A percentile compares a stretch with the other conserved stretches of the same genome.
These are phyloP conservation scores for Geosmithia flava DNA, from an alignment of 2,329 filamentous ascomycete genomes.

Conservation along the genomic window DNA sequence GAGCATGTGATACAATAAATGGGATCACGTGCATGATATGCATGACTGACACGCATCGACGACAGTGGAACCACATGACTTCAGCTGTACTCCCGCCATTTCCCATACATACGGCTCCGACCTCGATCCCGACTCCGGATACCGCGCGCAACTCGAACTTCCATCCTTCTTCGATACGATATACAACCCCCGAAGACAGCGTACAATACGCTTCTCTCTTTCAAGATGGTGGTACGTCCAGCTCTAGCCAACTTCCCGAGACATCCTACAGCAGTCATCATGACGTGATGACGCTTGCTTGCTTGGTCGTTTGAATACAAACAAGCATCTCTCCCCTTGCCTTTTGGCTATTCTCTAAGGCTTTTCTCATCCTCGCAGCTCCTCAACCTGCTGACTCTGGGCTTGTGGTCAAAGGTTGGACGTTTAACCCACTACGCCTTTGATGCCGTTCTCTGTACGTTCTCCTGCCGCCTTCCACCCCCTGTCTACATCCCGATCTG, in stretches of 20 bases:
- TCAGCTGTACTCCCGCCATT: background rate
- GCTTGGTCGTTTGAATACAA: background rate
- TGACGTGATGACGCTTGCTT: background rate
- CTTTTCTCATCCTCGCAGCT: conserved; percentile 28
- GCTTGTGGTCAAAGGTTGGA: conserved; percentile 70
- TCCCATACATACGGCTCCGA: background rate
- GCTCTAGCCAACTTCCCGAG: conserved; percentile 1
- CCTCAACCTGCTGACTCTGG: conserved; percentile 57
- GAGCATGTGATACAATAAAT: background rate
- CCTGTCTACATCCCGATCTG: background rate
- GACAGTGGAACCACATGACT: background rate
- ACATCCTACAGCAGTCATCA: background rate
- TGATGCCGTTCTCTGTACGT: conserved; percentile 82
- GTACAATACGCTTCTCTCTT: background rate
- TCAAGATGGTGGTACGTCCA: conserved; percentile 1
- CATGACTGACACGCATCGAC: background rate
- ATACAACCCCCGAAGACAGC: background rate
- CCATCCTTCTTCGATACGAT: background rate
- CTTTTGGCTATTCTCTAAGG: conserved; percentile 16
- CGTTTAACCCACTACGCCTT: conserved; percentile 90
- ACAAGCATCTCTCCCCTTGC: background rate
- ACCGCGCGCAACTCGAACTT: background rate
- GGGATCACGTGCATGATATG: background rate
- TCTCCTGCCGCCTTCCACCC: background rate
- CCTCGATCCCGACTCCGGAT: background rate